These are phyloP conservation scores for Ettlia oleoabundans DNA, from an alignment of 139 green algal species.

Conservation along the genomic window DNA sequence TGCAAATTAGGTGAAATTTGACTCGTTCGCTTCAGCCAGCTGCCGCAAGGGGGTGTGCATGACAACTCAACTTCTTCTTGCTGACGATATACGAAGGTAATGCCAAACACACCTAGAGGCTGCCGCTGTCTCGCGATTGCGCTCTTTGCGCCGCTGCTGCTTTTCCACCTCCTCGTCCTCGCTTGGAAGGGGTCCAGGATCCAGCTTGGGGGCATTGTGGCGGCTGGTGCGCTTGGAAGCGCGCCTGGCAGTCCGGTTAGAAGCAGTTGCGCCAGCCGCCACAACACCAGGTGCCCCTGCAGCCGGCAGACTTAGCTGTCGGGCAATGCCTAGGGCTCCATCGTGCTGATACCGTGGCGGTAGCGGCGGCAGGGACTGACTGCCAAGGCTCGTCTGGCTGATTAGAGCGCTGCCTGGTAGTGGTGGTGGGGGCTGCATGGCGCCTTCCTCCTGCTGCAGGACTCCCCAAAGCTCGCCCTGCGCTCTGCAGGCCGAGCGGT, in stretches of 20 bases:
- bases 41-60: neutral
- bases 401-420: neutral
- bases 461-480: no score
- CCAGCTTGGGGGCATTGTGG: neutral
- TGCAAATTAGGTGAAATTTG: neutral
- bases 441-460: no score
- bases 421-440: no score
- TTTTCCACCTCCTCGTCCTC: constrained; percentile 42
- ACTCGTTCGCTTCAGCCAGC: neutral
- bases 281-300: no score
- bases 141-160: constrained; percentile 37
- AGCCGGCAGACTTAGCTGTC: neutral
- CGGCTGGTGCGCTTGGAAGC: neutral
- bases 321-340: neutral
- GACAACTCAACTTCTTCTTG: no score
- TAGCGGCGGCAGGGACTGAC: neutral
- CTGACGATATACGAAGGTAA: no score
- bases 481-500: no score
- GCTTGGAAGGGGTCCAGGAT: neutral
- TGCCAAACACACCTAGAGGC: constrained; percentile 23
- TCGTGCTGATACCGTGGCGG: neutral
- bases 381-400: neutral
- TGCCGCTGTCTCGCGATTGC: constrained; percentile 49
- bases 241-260: neutral
- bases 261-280: neutral